phyloP scores from a whole-genome alignment of 2,329 filamentous ascomycete species.

The Exophiala aquamarina region DNA sequence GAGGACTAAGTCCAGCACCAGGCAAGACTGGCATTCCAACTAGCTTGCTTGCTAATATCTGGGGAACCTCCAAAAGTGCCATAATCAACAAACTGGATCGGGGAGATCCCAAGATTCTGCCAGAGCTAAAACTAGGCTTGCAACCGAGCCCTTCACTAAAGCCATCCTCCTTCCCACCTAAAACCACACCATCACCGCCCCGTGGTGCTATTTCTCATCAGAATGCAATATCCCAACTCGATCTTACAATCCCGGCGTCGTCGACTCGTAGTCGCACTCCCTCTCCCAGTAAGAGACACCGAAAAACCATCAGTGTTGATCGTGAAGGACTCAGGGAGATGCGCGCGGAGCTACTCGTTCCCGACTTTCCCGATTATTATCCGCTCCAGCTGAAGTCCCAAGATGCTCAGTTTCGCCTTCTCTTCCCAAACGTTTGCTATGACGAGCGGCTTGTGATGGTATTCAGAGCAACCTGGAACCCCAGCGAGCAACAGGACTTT shows the following conservation, averaged over 20 bases:
- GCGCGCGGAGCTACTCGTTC: conserved; percentile 33
- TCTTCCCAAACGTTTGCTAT: conserved; percentile 78
- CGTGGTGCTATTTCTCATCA: conserved; percentile 16
- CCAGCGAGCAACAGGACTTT: conserved; percentile 73
- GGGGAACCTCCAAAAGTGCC: conserved; percentile 85
- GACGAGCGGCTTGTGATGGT: conserved; percentile 86
- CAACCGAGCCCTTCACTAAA: conserved; percentile 20
- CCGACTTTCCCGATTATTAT: conserved; percentile 69
- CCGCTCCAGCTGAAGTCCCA: conserved; percentile 80
- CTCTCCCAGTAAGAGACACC: conserved; percentile 42
- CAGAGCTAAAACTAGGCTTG: conserved; percentile 28
- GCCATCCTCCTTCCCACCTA: conserved; percentile 22
- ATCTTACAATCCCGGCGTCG: conserved; percentile 25
- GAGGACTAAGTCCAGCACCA: conserved; percentile 63
- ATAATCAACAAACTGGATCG: conserved; percentile 62
- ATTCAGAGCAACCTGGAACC: conserved; percentile 87
- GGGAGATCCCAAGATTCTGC: conserved; percentile 45
- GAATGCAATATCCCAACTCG: conserved; percentile 16
- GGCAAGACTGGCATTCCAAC: conserved; percentile 73
- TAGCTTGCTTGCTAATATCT: conserved; percentile 87
- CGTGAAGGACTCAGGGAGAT: conserved; percentile 40
- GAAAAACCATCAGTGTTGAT: conserved; percentile 59
- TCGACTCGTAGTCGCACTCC: conserved; percentile 25
- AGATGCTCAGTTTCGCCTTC: conserved; percentile 86
- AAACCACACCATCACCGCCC: conserved; percentile 12